Base-by-base conservation (phyloP, 106 monocot genomes). In the Phalaenopsis equestris region DNA sequence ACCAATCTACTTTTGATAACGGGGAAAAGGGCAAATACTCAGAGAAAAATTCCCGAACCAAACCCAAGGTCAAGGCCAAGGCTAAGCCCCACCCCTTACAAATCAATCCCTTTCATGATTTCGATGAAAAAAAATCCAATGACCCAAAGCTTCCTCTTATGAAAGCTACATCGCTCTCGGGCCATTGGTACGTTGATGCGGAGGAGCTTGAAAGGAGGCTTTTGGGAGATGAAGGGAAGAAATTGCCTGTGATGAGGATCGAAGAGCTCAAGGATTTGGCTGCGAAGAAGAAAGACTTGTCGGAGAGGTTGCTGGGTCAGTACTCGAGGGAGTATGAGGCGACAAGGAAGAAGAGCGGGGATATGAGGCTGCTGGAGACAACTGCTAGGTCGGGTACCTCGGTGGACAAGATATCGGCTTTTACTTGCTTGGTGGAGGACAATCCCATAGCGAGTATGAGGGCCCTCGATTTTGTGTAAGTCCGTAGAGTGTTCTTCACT, bases 391-490 rank as follows among this genome's bases (percentile, higher is more conserved):
- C 92, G 0, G 96, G 96, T 24, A 97, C 96, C 2, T 92, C 96
- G 11, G 76, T 83, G n/a, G 96, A 97, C 79, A 94, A 87, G 82
- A 90, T 94, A 2, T 87, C 91, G 0, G 96, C 94, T 2, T 90
- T 97, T 67, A 89, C 92, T 4, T 94, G 94, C 52, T 82, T 97
- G 41, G 87, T 97, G 78, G 94, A 92, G 75, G 96, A 97, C 57
- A 94, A 97, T 78, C 93, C 96, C 2, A 87, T 97, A 23, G 96
- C 96, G 0, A 97, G 93, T 36, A 52, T 90, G 55, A 85, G 91
- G 80, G 81, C 96, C 1, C 84, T 97, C 0, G 96, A 97, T 97
- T 9, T 73, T 97, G 19, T 83, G 96, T 94, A 72, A 90, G 93
- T 87, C 70, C 11, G 64, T 65, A 23, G 64, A 65, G 10, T 12